Evolutionary conservation across 2,329 filamentous ascomycete genomes (phyloP), one percentile per base, ranked within the genome.

Genomic region (Dactylonectria estremocensis): DNA sequence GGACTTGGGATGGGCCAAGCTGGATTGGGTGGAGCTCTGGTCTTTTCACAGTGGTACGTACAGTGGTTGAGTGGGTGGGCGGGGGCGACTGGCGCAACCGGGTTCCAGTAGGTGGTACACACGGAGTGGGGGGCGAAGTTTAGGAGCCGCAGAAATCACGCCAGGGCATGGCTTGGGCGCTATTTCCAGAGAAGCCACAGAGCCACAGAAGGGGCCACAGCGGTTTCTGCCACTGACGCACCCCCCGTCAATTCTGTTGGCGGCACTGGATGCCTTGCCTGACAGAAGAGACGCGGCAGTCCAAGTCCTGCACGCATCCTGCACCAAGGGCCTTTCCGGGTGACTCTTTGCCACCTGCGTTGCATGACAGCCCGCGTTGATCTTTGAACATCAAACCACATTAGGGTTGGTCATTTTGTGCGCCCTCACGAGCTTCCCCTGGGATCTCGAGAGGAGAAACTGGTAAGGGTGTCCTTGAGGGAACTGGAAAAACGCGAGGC

Each of bases 1-100:
- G 64, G 64, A 58, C 45, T 53, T 46, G 64, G 53, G 55, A 65
- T 59, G 55, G 31, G n/a, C 50, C 50, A 53, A 11, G 50, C 50
- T 22, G 50, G 31, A 53, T 53, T 22, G 10, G 31, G 50, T 14
- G 31, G 1, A 28, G 24, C 7, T 28, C 4, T 28, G 1, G 1
- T 28, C 7, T 28, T 28, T 28, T 28, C 7, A 28, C 24, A 28
- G 24, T 28, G n/a, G n/a, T n/a, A n/a, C n/a, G n/a, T n/a, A n/a
- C n/a, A n/a, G n/a, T n/a, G n/a, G n/a, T n/a, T n/a, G n/a, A n/a
- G n/a, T n/a, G 24, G 24, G 24, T 28, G 24, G 7, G 24, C 24
- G 24, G 24, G 24, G 24, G 24, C 24, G 24, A 28, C 24, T 28
- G 4, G 24, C 7, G 24, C 24, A 28, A 28, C 24, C 7, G 24